These are phyloP conservation scores for Yarrowia porcina DNA, from an alignment of 805 yeast genomes.

Conservation along the genomic window DNA sequence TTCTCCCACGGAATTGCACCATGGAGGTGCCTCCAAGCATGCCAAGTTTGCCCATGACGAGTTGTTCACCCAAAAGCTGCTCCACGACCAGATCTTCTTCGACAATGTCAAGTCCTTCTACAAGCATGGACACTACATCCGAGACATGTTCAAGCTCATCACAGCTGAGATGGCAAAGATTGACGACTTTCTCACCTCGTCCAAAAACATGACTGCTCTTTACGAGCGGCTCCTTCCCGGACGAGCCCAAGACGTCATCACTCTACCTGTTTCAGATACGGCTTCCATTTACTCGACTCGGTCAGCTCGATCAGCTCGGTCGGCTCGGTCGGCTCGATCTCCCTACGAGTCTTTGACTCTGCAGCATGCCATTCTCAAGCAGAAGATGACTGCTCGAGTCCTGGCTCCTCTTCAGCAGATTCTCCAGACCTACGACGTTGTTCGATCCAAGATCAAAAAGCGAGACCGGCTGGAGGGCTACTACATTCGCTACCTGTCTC, in stretches of 20 bases:
- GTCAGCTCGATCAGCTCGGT: not conserved
- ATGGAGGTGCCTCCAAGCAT: slow-evolving; percentile 3
- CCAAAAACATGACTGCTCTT: not conserved
- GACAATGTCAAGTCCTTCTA: slow-evolving; percentile 5
- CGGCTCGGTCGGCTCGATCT: not conserved
- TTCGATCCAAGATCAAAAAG: slow-evolving; percentile 6
- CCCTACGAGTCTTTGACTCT: not conserved
- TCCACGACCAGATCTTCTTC: slow-evolving; percentile 19
- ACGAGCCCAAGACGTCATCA: slow-evolving; percentile 7
- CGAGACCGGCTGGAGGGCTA: slow-evolving; percentile 21
- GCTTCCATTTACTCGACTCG: not conserved
- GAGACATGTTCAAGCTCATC: slow-evolving; percentile 23
- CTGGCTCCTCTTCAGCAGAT: slow-evolving; percentile 23
- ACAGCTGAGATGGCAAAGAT: not conserved
- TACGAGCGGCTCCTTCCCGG: not conserved
- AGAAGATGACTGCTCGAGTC: not conserved
- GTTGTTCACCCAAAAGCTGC: slow-evolving; percentile 20
- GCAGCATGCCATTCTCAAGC: slow-evolving; percentile 10
- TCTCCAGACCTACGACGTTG: slow-evolving; percentile 9
- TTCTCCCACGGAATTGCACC: slow-evolving; percentile 1
- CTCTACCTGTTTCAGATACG: slow-evolving; percentile 3
- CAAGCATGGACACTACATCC: slow-evolving; percentile 13
- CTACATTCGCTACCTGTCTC: slow-evolving; percentile 21
- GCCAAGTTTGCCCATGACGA: slow-evolving; percentile 12
- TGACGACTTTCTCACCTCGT: not conserved